phyloP scores from a whole-genome alignment of 768 basidiomycete species.

The Auricularia heimuer region DNA sequence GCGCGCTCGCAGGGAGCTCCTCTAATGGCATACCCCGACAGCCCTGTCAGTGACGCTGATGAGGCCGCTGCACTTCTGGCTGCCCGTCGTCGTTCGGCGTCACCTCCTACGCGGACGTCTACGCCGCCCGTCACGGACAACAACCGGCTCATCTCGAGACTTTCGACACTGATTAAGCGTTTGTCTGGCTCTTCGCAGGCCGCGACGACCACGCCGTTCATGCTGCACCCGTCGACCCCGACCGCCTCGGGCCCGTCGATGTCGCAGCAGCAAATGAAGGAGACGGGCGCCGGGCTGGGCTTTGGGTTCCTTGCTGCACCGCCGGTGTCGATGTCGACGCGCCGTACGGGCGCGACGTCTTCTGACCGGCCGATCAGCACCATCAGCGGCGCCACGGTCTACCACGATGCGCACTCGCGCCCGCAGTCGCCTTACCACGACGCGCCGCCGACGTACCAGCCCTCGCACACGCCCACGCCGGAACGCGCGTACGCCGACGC shows the following conservation, averaged over 20 bases:
- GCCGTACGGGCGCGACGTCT: background rate
- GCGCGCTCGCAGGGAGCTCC: background rate
- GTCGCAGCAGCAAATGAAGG: background rate
- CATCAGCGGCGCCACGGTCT: background rate
- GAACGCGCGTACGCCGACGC: too few relatives aligned
- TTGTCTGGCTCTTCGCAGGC: background rate
- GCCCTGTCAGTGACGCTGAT: background rate
- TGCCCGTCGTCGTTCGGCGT: background rate
- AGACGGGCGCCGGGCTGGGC: background rate
- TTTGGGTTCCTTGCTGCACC: background rate
- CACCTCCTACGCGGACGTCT: background rate
- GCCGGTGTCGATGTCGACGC: background rate
- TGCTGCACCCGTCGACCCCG: background rate
- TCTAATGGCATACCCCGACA: background rate
- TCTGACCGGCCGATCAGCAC: background rate
- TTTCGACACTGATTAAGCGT: background rate
- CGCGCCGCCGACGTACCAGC: background rate
- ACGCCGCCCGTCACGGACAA: background rate
- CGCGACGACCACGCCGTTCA: background rate
- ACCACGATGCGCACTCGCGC: background rate
- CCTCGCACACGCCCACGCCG: background rate
- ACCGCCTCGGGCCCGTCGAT: background rate
- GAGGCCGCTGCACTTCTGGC: background rate
- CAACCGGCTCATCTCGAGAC: background rate
- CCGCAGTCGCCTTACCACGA: background rate